A percentile compares a stretch with the other conserved stretches of the same genome.
Conservation (phyloP, 169 alveolate species). For the Plasmodium knowlesi region DNA sequence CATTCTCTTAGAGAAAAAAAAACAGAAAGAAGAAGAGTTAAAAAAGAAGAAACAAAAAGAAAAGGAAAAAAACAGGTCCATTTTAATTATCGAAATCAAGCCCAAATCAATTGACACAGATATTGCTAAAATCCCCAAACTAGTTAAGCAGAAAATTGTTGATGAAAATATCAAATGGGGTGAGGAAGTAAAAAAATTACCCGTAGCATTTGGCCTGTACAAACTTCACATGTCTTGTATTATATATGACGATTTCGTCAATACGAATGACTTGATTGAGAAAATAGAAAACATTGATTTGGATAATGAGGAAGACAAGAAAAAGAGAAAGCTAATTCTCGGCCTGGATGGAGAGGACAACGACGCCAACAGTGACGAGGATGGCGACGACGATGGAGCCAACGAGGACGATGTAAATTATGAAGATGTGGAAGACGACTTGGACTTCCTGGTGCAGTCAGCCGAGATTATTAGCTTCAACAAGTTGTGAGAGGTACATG, state of each 20-base stretch:
- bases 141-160: slow-evolving; percentile 82
- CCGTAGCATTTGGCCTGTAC: slow-evolving; percentile 89
- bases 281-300: slow-evolving; percentile 87
- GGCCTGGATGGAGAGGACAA: slow-evolving; percentile 80
- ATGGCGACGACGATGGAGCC: slow-evolving; percentile 31
- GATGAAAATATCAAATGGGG: slow-evolving; percentile 91
- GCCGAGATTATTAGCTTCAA: slow-evolving; percentile 89
- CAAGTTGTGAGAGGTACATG: slow-evolving; percentile 78
- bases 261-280: slow-evolving; percentile 86
- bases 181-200: slow-evolving; percentile 87
- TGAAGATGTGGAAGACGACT: slow-evolving; percentile 79
- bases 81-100: slow-evolving; percentile 87
- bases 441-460: slow-evolving; percentile 87
- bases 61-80: slow-evolving; percentile 85
- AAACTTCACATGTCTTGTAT: slow-evolving; percentile 90
- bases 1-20: slow-evolving; percentile 64
- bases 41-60: slow-evolving; percentile 84
- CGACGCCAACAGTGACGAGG: slow-evolving; percentile 81
- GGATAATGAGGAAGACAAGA: slow-evolving; percentile 84
- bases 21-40: slow-evolving; percentile 86
- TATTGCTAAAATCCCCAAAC: slow-evolving; percentile 82
- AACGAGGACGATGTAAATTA: slow-evolving; percentile 75
- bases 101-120: slow-evolving; percentile 88
- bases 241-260: slow-evolving; percentile 88
- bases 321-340: slow-evolving; percentile 69